Evolutionary conservation across 2,329 filamentous ascomycete genomes (phyloP), one percentile per base, ranked within the genome.

Genomic region (Neopestalotiopsis sp.): DNA sequence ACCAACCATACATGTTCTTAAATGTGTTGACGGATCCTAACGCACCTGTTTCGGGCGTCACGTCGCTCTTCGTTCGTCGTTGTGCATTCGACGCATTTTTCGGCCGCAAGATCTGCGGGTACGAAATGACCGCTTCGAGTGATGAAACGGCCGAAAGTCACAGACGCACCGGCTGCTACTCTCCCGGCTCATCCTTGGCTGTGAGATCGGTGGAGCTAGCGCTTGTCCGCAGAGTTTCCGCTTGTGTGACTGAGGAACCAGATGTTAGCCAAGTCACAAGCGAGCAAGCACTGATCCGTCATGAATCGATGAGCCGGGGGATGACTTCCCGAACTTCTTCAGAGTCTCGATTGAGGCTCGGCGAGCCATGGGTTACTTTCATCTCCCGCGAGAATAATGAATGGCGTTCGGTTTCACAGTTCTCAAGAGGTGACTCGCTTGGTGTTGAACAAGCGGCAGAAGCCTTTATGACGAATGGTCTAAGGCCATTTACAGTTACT

Each of bases 1-100:
- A 60, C 57, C 20, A 32, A 2, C 20, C 30, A 32, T 30, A 60
- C 13, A 17, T 34, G 20, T 60, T 60, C 28, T 17, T 28, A 10
- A 28, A 60, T 30, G 28, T 34, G 30, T 17, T 60, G 20, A 9
- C 28, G 17, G 24, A 7, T 7, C 12, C 28, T 10, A 17, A 34
- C 17, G 57, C 24, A 32, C 57, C n/a, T 20, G 17, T 60, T 13
- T 34, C 4, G 14, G 57, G 57, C 32, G 57, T 60, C 20, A 60
- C 57, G 14, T 60, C 57, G 4, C 57, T 60, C n/a, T 60, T 60
- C 30, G 57, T 60, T 30, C 57, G 57, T 17, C 20, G 57, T 32
- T 60, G 57, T 32, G 28, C 32, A 7, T 60, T 60, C 17, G 2
- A 28, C 12, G 57, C 57, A 60, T 60, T 60, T 34, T 32, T 60